Conservation (phyloP, 352 stramenopile genomes). For the Phytophthora kernoviae region DNA sequence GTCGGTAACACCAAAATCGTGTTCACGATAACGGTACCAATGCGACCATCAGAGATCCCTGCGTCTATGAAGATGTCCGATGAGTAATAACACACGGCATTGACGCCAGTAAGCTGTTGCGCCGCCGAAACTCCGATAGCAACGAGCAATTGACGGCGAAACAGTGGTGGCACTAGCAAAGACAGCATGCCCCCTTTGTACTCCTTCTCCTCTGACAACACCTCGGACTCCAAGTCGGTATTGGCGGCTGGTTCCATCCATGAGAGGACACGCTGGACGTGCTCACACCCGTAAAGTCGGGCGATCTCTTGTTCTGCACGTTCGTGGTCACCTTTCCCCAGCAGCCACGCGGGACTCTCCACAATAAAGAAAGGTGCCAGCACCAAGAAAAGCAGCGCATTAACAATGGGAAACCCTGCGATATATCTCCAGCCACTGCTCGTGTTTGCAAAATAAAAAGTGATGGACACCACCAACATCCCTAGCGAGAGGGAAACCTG, state of each 20-base stretch:
- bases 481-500: slow-evolving; percentile 52
- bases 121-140: slow-evolving; percentile 46
- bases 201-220: neutral
- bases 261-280: slow-evolving; percentile 24
- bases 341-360: slow-evolving; percentile 50
- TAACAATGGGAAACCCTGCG: slow-evolving; percentile 38
- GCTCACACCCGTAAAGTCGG: slow-evolving; percentile 33
- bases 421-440: slow-evolving; percentile 60
- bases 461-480: slow-evolving; percentile 41
- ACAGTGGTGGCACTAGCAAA: slow-evolving; percentile 25
- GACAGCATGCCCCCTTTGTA: slow-evolving; percentile 17
- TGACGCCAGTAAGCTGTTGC: slow-evolving; percentile 70
- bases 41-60: slow-evolving; percentile 55
- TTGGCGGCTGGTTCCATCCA: slow-evolving; percentile 21
- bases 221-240: neutral
- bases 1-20: slow-evolving; percentile 62
- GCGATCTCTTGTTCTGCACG: slow-evolving; percentile 30
- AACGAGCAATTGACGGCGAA: slow-evolving; percentile 48
- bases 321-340: slow-evolving; percentile 21
- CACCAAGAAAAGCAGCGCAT: slow-evolving; percentile 29
- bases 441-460: slow-evolving; percentile 57
- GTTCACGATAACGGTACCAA: slow-evolving; percentile 62
- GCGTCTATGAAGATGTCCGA: slow-evolving; percentile 62
- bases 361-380: slow-evolving; percentile 35
- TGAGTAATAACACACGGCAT: slow-evolving; percentile 78